Percentiles rank a stretch among this genome's conserved stretches.
phyloP scores from a whole-genome alignment of 2,329 filamentous ascomycete genomes.

The Byssothecium circinans region DNA sequence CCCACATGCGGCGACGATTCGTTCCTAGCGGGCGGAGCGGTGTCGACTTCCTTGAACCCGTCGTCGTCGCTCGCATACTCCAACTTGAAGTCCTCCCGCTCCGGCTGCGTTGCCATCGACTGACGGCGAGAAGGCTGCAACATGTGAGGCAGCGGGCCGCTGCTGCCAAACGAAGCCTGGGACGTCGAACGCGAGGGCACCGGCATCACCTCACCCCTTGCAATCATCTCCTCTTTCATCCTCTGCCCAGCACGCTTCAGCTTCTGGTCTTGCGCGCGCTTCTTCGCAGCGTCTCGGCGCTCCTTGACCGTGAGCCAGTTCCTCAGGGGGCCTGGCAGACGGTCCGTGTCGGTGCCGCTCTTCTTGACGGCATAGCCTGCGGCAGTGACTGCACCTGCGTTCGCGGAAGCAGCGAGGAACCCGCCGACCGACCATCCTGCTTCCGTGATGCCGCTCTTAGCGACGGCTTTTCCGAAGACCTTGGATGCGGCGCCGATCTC shows the following conservation, averaged over 20 bases:
- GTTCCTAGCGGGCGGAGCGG: neutral
- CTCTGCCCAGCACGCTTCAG: slow-evolving; percentile 7
- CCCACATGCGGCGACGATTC: neutral
- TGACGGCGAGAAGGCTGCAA: too few relatives aligned
- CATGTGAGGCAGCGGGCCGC: too few relatives aligned
- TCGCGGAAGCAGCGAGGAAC: slow-evolving; percentile 9
- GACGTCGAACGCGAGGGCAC: neutral
- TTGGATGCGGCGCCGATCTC: slow-evolving; percentile 13
- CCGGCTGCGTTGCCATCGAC: too few relatives aligned
- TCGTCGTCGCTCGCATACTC: neutral
- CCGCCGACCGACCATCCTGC: slow-evolving; percentile 16
- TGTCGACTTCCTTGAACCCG: too few relatives aligned
- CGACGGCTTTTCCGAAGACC: slow-evolving; percentile 13
- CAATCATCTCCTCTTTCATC: neutral
- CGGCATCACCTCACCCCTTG: neutral
- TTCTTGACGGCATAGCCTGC: slow-evolving; percentile 6
- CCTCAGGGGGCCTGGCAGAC: slow-evolving; percentile 5
- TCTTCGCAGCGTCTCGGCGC: neutral
- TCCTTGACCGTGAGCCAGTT: slow-evolving; percentile 15
- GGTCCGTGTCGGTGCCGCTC: neutral
- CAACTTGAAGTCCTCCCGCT: too few relatives aligned
- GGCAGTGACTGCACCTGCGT: slow-evolving; percentile 3
- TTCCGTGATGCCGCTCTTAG: slow-evolving; percentile 11
- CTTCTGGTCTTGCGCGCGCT: slow-evolving; percentile 3
- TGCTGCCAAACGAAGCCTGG: too few relatives aligned